phyloP scores from a whole-genome alignment of 306 rosid species.

The Vicia sativa region DNA sequence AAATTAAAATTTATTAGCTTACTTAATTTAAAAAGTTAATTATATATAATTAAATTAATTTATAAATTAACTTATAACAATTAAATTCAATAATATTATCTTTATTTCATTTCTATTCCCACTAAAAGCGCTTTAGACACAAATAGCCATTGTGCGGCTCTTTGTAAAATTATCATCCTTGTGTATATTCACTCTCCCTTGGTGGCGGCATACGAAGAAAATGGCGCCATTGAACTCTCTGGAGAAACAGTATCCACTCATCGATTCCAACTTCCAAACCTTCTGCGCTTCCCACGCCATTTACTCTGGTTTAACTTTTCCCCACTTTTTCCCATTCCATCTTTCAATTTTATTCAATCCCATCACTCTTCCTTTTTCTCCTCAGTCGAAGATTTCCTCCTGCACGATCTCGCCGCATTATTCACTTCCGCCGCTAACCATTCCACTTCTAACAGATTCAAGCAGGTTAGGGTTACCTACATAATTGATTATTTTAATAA shows the following conservation, averaged over 20 bases:
- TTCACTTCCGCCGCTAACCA: constrained; percentile 36
- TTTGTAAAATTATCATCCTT: too few relatives aligned
- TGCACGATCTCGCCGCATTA: constrained; percentile 53
- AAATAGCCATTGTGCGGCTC: too few relatives aligned
- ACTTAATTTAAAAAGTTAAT: too few relatives aligned
- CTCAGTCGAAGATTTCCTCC: constrained; percentile 79
- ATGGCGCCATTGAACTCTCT: constrained; percentile 50
- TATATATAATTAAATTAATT: too few relatives aligned
- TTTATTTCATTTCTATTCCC: too few relatives aligned
- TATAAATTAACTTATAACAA: too few relatives aligned
- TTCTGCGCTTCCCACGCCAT: constrained; percentile 49
- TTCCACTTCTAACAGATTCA: constrained; percentile 33
- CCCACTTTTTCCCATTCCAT: neutral
- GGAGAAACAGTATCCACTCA: constrained; percentile 43
- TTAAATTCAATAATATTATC: too few relatives aligned
- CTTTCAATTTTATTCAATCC: neutral
- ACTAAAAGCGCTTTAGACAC: too few relatives aligned
- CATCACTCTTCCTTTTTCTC: constrained; percentile 25
- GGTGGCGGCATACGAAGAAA: neutral
- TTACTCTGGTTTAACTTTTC: constrained; percentile 41
- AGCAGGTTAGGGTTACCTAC: constrained; percentile 46
- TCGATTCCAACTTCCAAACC: constrained; percentile 43
- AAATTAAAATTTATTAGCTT: too few relatives aligned
- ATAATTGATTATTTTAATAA: neutral
- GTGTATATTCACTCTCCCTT: too few relatives aligned